A percentile compares a stretch with the other conserved stretches of the same genome.
phyloP scores from a whole-genome alignment of 106 monocot genomes.

The Amphibolis antarctica region DNA sequence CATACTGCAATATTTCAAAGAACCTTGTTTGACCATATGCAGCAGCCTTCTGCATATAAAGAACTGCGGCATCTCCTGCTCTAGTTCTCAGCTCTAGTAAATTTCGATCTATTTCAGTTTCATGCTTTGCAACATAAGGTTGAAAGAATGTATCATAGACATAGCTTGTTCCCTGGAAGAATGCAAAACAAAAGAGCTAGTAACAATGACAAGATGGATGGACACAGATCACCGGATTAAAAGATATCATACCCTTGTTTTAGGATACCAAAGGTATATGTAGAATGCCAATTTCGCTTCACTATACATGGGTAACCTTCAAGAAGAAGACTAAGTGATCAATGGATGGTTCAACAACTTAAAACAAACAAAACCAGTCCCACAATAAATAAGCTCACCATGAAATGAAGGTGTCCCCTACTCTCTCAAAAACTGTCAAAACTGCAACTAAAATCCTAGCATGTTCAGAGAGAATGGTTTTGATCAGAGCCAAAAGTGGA shows the following conservation, averaged over 20 bases:
- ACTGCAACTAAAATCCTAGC: constrained; percentile 19
- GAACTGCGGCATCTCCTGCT: constrained; percentile 16
- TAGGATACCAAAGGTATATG: constrained; percentile 66
- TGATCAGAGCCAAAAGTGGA: no score
- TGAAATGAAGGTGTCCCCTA: constrained; percentile 22
- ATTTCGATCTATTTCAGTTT: constrained; percentile 27
- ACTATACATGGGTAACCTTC: constrained; percentile 55
- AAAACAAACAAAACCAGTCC: neutral
- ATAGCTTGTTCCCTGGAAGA: constrained; percentile 31
- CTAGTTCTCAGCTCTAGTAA: constrained; percentile 26
- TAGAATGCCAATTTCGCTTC: constrained; percentile 58
- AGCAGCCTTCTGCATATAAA: constrained; percentile 22
- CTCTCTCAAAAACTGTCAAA: constrained; percentile 18
- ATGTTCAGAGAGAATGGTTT: neutral
- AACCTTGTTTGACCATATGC: constrained; percentile 23
- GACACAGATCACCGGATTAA: neutral
- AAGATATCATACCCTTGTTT: constrained; percentile 36
- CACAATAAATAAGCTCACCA: constrained; percentile 14
- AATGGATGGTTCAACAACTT: neutral
- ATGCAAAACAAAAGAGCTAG: neutral
- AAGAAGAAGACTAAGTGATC: neutral
- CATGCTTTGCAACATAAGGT: constrained; percentile 26
- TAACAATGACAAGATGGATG: neutral
- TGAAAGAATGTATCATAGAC: constrained; percentile 28
- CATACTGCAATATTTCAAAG: constrained; percentile 20